Percentiles rank a stretch among this genome's conserved stretches.
Conservation (phyloP, 768 basidiomycete genomes). For the Psilocybe azurescens region DNA sequence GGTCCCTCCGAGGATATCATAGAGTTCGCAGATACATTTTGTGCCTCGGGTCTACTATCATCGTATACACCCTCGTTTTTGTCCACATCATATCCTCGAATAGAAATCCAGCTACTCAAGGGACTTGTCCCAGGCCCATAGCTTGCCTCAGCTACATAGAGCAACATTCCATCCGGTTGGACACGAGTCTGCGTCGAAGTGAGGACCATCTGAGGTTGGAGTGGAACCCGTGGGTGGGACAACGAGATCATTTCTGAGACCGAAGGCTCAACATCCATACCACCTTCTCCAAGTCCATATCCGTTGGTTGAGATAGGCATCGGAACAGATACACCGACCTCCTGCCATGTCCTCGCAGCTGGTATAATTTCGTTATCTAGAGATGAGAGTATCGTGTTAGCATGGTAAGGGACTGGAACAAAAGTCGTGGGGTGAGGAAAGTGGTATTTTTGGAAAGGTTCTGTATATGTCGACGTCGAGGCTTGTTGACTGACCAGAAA, state of each 20-base stretch:
- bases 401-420: slow-evolving; percentile 74
- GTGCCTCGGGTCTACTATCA: neutral
- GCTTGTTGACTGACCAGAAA: slow-evolving; percentile 11
- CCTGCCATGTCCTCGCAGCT: slow-evolving; percentile 54
- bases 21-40: neutral
- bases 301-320: neutral
- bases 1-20: slow-evolving; percentile 8
- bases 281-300: slow-evolving; percentile 17
- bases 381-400: slow-evolving; percentile 56
- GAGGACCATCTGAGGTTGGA: slow-evolving; percentile 1
- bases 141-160: slow-evolving; percentile 79
- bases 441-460: slow-evolving; percentile 37
- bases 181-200: slow-evolving; percentile 36
- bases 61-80: slow-evolving; percentile 6
- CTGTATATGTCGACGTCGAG: slow-evolving; percentile 14
- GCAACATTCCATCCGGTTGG: slow-evolving; percentile 73
- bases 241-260: neutral
- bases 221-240: neutral
- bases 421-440: slow-evolving; percentile 79
- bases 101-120: slow-evolving; percentile 79
- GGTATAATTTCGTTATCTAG: slow-evolving; percentile 61
- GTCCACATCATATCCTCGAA: slow-evolving; percentile 34
- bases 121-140: slow-evolving; percentile 85
- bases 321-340: slow-evolving; percentile 33
- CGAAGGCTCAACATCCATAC: slow-evolving; percentile 57